These are phyloP conservation scores for Phtheirospermum japonicum DNA, from an alignment of 257 asterid species.

Conservation along the genomic window DNA sequence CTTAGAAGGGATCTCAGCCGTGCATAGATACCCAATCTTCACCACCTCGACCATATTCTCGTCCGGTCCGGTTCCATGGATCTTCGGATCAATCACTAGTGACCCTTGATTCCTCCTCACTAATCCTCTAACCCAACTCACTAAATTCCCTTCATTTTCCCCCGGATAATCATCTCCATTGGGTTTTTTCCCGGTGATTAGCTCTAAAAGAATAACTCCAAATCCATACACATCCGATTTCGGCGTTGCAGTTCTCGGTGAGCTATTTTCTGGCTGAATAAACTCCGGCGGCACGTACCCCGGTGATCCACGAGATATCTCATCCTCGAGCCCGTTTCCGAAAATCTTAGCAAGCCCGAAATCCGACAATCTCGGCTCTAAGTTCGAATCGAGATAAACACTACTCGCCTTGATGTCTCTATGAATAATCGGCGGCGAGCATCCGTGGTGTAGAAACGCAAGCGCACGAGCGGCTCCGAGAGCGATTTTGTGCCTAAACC, in stretches of 20 bases:
- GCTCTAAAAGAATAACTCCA: slow-evolving; percentile 72
- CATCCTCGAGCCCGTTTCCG: slow-evolving; percentile 57
- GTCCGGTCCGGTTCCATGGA: slow-evolving; percentile 54
- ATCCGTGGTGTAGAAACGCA: slow-evolving; percentile 82
- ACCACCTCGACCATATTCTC: slow-evolving; percentile 54
- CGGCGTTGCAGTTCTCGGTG: slow-evolving; percentile 49
- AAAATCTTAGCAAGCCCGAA: slow-evolving; percentile 70
- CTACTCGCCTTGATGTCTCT: slow-evolving; percentile 78
- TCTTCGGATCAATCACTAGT: slow-evolving; percentile 58
- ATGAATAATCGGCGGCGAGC: slow-evolving; percentile 73
- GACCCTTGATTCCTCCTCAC: slow-evolving; percentile 46
- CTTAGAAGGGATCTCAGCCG: slow-evolving; percentile 64
- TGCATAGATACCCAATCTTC: slow-evolving; percentile 77
- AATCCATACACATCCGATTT: slow-evolving; percentile 74
- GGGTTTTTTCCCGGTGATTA: slow-evolving; percentile 64
- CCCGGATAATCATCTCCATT: slow-evolving; percentile 49
- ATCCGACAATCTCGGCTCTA: slow-evolving; percentile 70
- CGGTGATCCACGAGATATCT: slow-evolving; percentile 46
- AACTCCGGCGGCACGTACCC: slow-evolving; percentile 71
- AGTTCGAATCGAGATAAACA: slow-evolving; percentile 56
- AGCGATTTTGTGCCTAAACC: slow-evolving; percentile 59
- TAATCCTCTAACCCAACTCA: slow-evolving; percentile 65
- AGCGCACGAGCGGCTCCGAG: slow-evolving; percentile 80
- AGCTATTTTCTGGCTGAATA: slow-evolving; percentile 42
- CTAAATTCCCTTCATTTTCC: slow-evolving; percentile 44